Evolutionary conservation across 2,329 filamentous ascomycete species (phyloP), one percentile per base, ranked within the genome.

Genomic region (Dothistroma pini): DNA sequence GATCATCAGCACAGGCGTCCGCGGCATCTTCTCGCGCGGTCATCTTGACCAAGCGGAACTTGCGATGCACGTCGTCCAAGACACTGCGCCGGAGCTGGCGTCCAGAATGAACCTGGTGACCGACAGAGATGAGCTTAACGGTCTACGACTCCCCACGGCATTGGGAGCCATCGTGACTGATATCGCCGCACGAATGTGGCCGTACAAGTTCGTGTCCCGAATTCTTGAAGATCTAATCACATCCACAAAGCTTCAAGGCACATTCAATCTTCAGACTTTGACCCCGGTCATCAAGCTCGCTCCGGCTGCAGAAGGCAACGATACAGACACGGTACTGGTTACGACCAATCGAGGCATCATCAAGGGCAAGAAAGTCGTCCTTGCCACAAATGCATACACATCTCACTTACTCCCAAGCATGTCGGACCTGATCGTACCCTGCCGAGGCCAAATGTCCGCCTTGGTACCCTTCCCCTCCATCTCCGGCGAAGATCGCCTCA

Each of bases 341-440:
- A 93, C 89, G 85, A 79, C 80, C 0, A 77, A 91, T 0, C 85
- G 91, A 22, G 92, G 91, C n/a, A 78, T 76, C 48, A 81, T 96
- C 58, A 72, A 73, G 0, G 81, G 91, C 0, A 76, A 78, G 12
- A 81, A 84, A 35, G 84, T 96, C 21, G 81, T 96, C 19, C 82
- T 96, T 16, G 89, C 90, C 4, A 93, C 89, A 0, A 96, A 96
- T 71, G 93, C 81, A 3, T 96, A 96, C 74, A 93, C 91, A 8
- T 90, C 90, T 1, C 82, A 87, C 62, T 80, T 96, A 4, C 77
- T 93, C 1, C 90, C 90, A 0, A 72, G 78, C 35, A 88, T 93
- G 67, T 79, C 83, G 9, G 84, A 87, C 65, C 80, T 92, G 9
- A 89, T 96, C 64, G 84, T 93, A 2, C 93, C 93, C 0, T 86